Evolutionary conservation across 2,329 filamentous ascomycete genomes (phyloP), one percentile per base, ranked within the genome.

Genomic region (Phoma herbarum): DNA sequence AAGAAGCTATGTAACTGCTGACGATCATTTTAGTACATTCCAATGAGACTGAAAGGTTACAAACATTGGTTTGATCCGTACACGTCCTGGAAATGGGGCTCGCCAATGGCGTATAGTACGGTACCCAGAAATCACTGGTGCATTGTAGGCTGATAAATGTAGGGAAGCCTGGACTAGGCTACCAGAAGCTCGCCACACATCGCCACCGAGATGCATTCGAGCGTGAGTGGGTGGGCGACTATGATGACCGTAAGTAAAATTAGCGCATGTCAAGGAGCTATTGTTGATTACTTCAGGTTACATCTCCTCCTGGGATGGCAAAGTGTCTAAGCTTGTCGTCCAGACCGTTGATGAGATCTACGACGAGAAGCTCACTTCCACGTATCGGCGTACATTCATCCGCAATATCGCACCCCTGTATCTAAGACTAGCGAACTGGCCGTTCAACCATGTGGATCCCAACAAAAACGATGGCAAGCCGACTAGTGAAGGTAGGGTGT

Each of bases 291-390:
- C 1, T 2, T 1, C 22, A 58, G 55, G 55, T 2, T 75, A 75
- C 39, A 64, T 75, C 16, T 73, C 70, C 9, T 61, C 69, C 0
- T 73, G 56, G 51, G 72, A 75, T 37, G 73, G 72, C 4, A 69
- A 66, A 26, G 53, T 71, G 7, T 70, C 68, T 1, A 71, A 72
- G 39, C 62, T 75, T 2, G 64, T 74, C 3, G 71, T 75, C 3
- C 73, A 75, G 54, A 63, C 70, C 16, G 64, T 68, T 2, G 72
- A 75, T 16, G 69, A 75, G 2, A 72, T 75, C 12, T 74, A 72
- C 45, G 69, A 75, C 37, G 66, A 71, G 22, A 62, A 65, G 2
- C 53, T 60, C 2, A 70, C 66, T 9, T 63, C 61, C 12, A 74
- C 71, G 3, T 72, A 72, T 45, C 64, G 69, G 20, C 71, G 72